These are phyloP conservation scores for Termitomyces sp. DNA, from an alignment of 768 basidiomycete species.

Conservation along the genomic window DNA sequence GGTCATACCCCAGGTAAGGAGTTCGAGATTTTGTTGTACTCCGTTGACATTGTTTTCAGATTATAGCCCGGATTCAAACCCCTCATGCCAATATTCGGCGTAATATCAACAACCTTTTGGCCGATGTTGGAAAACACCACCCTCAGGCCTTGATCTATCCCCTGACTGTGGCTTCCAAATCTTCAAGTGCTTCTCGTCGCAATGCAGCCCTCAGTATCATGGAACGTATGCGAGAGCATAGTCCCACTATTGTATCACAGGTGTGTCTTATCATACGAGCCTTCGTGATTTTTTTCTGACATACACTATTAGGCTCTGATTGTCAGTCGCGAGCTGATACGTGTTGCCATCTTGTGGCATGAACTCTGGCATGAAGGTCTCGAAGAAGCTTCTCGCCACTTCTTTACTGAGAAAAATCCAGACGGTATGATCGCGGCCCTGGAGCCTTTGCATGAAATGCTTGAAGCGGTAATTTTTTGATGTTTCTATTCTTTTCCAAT, in stretches of 20 bases:
- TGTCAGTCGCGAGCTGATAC: conserved; percentile 92
- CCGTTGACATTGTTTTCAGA: conserved; percentile 41
- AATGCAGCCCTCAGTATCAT: conserved; percentile 85
- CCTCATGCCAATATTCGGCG: conserved; percentile 82
- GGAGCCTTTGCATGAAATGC: conserved; percentile 88
- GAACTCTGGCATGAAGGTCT: conserved; percentile 98
- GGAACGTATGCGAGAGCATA: conserved; percentile 92
- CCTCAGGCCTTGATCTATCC: conserved; percentile 97
- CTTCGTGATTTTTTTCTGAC: conserved; percentile 1
- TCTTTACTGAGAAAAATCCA: conserved; percentile 96
- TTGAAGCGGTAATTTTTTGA: conserved; percentile 69
- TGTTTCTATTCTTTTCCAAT: neutral
- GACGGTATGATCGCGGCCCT: conserved; percentile 94
- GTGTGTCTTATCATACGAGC: conserved; percentile 30
- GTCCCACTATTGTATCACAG: conserved; percentile 82
- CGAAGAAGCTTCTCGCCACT: conserved; percentile 94
- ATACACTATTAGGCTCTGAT: conserved; percentile 56
- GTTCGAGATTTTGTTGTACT: neutral
- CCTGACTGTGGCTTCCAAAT: conserved; percentile 94
- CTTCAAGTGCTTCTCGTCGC: conserved; percentile 78
- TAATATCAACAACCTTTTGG: conserved; percentile 85
- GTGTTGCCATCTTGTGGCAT: conserved; percentile 98
- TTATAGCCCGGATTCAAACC: conserved; percentile 97
- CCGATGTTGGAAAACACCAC: conserved; percentile 93
- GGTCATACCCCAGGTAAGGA: conserved; percentile 89